phyloP scores from a whole-genome alignment of 1,139 yeast species.

The Protomyces lactucae-debilis region DNA sequence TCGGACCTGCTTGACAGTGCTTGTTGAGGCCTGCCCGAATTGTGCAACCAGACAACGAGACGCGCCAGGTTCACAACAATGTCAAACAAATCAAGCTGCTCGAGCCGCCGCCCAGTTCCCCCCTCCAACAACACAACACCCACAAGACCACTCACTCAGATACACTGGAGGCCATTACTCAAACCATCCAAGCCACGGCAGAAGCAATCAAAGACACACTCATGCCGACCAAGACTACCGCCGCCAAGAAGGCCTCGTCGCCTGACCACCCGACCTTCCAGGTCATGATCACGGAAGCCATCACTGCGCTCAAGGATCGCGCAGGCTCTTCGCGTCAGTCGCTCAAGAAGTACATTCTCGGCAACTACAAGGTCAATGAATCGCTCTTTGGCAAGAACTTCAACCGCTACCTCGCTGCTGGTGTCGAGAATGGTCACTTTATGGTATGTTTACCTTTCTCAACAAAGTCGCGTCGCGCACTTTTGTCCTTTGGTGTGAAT shows the following conservation, averaged over 20 bases:
- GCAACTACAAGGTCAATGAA: conserved; percentile 57
- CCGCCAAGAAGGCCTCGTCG: conserved; percentile 12
- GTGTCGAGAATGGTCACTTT: conserved; percentile 71
- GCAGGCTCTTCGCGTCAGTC: conserved; percentile 55
- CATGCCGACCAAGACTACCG: conserved; percentile 23
- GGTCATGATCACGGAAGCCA: conserved; percentile 25
- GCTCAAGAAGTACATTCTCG: conserved; percentile 63
- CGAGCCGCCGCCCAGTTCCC: neutral
- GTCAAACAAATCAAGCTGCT: neutral
- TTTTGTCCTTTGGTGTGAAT: conserved; percentile 39
- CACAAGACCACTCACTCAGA: neutral
- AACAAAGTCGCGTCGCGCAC: neutral
- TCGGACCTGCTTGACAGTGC: too few relatives aligned
- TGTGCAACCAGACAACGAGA: neutral
- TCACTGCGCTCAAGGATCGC: conserved; percentile 25
- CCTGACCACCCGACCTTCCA: conserved; percentile 20
- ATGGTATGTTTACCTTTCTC: conserved; percentile 53
- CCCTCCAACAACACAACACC: neutral
- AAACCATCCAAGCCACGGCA: conserved; percentile 13
- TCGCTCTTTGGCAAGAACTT: conserved; percentile 68
- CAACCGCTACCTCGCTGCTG: conserved; percentile 74
- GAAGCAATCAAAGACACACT: conserved; percentile 15
- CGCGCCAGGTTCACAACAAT: neutral
- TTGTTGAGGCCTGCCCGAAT: neutral
- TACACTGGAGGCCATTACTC: conserved; percentile 1